These are phyloP conservation scores for Podaxis sp. DNA, from an alignment of 768 basidiomycete species.

Conservation along the genomic window DNA sequence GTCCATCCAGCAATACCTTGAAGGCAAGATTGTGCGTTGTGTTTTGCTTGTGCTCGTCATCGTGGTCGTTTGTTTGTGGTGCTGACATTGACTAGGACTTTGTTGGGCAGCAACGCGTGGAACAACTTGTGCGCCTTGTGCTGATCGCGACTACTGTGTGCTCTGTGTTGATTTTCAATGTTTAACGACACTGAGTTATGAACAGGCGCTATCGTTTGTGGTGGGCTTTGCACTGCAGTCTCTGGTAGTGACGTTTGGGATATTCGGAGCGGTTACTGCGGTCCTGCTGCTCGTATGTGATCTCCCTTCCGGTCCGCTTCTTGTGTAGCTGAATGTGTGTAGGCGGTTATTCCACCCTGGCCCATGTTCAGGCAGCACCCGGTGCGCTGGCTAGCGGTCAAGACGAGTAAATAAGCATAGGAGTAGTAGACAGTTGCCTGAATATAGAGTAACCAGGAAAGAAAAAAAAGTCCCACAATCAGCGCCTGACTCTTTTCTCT, in stretches of 20 bases:
- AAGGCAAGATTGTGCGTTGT: slow-evolving; percentile 15
- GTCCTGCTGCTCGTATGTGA: slow-evolving; percentile 40
- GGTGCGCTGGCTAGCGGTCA: slow-evolving; percentile 52
- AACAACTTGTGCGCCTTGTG: slow-evolving; percentile 37
- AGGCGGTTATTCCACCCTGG: slow-evolving; percentile 72
- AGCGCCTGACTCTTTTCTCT: neutral
- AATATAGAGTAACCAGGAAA: slow-evolving; percentile 10
- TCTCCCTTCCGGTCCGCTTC: neutral
- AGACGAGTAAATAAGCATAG: slow-evolving; percentile 23
- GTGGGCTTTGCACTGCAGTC: slow-evolving; percentile 55
- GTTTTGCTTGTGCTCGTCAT: neutral
- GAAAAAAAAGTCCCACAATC: slow-evolving; percentile 15
- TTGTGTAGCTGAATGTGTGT: neutral
- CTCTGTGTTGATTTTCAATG: slow-evolving; percentile 11
- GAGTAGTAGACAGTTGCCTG: neutral
- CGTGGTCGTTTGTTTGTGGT: neutral
- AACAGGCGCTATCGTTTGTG: slow-evolving; percentile 51
- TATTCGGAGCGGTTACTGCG: slow-evolving; percentile 37
- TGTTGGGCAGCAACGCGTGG: slow-evolving; percentile 53
- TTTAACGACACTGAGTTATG: slow-evolving; percentile 13
- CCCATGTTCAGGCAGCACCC: slow-evolving; percentile 58
- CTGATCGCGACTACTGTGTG: slow-evolving; percentile 43
- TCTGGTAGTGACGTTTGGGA: slow-evolving; percentile 45
- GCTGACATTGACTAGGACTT: slow-evolving; percentile 43
- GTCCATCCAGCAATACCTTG: slow-evolving; percentile 13